Percentiles rank a stretch among this genome's conserved stretches.
These are phyloP conservation scores for Yarrowia sp. DNA, from an alignment of 805 yeast species.

Conservation along the genomic window DNA sequence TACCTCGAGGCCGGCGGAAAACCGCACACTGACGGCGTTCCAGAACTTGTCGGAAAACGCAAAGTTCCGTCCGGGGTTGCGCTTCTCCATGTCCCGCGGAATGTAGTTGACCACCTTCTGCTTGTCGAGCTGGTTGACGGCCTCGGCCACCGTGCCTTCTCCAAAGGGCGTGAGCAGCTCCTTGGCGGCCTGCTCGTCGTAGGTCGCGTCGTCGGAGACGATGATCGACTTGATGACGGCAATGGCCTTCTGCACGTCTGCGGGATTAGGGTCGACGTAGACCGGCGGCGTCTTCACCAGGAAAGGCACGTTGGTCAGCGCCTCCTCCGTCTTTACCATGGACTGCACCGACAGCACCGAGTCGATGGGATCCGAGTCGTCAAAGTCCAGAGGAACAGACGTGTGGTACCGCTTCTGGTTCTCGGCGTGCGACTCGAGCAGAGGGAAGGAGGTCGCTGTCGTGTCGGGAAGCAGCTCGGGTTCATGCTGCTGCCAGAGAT, in stretches of 20 bases:
- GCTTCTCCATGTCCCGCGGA: conserved; percentile 37
- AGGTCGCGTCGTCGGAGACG: conserved; percentile 51
- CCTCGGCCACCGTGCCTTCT: conserved; percentile 49
- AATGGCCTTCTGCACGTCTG: conserved; percentile 28
- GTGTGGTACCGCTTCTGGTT: conserved; percentile 46
- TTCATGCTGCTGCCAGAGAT: conserved; percentile 64
- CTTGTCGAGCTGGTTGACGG: conserved; percentile 49
- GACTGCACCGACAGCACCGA: neutral
- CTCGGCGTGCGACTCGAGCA: conserved; percentile 39
- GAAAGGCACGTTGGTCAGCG: conserved; percentile 55
- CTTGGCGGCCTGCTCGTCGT: conserved; percentile 49
- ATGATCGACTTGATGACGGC: conserved; percentile 48
- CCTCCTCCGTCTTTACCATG: conserved; percentile 35
- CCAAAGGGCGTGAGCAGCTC: conserved; percentile 48
- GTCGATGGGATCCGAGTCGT: conserved; percentile 5
- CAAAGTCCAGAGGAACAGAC: conserved; percentile 7
- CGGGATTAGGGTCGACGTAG: neutral
- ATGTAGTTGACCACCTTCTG: conserved; percentile 44
- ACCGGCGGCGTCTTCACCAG: conserved; percentile 50
- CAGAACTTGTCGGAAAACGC: conserved; percentile 54
- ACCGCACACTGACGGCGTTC: conserved; percentile 42
- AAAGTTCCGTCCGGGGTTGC: conserved; percentile 51
- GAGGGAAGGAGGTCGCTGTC: conserved; percentile 32
- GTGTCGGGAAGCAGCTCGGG: conserved; percentile 31
- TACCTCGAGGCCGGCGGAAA: conserved; percentile 38